Evolutionary conservation across 371 early-diverging fungal genomes (phyloP).

Genomic region (Lichtheimia ornata): DNA sequence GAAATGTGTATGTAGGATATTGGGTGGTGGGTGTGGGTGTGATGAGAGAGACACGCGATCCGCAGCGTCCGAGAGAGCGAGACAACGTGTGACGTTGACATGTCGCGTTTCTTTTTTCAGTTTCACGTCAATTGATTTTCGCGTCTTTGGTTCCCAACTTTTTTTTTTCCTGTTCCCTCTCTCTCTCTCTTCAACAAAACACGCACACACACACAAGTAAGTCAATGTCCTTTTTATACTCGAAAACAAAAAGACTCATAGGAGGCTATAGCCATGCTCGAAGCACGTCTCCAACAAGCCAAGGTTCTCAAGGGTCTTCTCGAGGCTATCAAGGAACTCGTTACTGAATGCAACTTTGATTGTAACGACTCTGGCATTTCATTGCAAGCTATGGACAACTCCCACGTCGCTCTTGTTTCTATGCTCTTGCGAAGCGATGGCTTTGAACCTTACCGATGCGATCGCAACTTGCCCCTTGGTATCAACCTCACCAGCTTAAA

Average conservation of each 20-base stretch:
- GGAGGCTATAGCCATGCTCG: slow-evolving; percentile 59
- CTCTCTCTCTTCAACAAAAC: too few relatives aligned
- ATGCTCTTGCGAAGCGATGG: slow-evolving; percentile 86
- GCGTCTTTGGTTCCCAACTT: background rate
- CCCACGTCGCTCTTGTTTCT: slow-evolving; percentile 95
- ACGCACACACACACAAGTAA: background rate
- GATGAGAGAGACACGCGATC: too few relatives aligned
- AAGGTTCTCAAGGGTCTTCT: slow-evolving; percentile 88
- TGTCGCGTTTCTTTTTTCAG: slow-evolving; percentile 12
- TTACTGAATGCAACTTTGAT: slow-evolving; percentile 97
- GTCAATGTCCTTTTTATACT: background rate
- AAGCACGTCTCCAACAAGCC: slow-evolving; percentile 78
- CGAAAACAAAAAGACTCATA: too few relatives aligned
- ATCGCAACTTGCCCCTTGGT: slow-evolving; percentile 92
- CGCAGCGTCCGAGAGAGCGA: background rate
- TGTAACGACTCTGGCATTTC: slow-evolving; percentile 94
- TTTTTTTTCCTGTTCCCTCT: slow-evolving; percentile 3
- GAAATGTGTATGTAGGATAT: too few relatives aligned
- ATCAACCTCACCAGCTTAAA: slow-evolving; percentile 83
- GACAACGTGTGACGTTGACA: background rate
- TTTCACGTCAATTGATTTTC: background rate
- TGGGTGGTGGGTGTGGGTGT: too few relatives aligned
- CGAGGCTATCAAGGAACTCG: slow-evolving; percentile 97
- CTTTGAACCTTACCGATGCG: slow-evolving; percentile 96
- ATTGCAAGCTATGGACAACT: slow-evolving; percentile 99